These are phyloP conservation scores for Betula pendula DNA, from an alignment of 306 rosid species.

Conservation along the genomic window DNA sequence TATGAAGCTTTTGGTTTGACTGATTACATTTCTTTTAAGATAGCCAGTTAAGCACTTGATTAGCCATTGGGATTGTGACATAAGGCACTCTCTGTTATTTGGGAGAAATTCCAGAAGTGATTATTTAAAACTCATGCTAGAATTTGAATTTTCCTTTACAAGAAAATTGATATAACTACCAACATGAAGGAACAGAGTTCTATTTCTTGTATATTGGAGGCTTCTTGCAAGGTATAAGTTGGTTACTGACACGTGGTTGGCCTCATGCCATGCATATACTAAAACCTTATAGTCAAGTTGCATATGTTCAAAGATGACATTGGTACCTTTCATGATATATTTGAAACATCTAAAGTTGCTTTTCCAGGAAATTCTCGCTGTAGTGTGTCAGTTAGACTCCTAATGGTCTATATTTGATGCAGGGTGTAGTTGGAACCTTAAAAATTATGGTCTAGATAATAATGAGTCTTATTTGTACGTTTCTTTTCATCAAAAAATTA, in stretches of 20 bases:
- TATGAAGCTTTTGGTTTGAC: not conserved
- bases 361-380: not conserved
- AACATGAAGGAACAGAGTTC: slow-evolving; percentile 1
- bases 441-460: not conserved
- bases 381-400: too few species aligned
- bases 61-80: slow-evolving; percentile 4
- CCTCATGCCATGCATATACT: not conserved
- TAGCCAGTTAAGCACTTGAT: not conserved
- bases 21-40: not conserved
- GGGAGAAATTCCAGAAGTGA: slow-evolving; percentile 4
- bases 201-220: not conserved
- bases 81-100: not conserved
- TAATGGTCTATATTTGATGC: not conserved
- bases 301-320: not conserved
- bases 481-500: not conserved
- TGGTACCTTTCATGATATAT: not conserved
- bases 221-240: not conserved
- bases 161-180: not conserved
- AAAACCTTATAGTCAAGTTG: not conserved
- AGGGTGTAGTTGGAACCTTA: slow-evolving; percentile 3
- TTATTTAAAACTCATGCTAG: slow-evolving; percentile 24
- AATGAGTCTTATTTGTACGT: not conserved
- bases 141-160: slow-evolving; percentile 6
- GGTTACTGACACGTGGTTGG: not conserved
- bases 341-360: not conserved